Base-by-base conservation (phyloP, 2,329 filamentous ascomycete genomes). In the Huntiella decipiens region DNA sequence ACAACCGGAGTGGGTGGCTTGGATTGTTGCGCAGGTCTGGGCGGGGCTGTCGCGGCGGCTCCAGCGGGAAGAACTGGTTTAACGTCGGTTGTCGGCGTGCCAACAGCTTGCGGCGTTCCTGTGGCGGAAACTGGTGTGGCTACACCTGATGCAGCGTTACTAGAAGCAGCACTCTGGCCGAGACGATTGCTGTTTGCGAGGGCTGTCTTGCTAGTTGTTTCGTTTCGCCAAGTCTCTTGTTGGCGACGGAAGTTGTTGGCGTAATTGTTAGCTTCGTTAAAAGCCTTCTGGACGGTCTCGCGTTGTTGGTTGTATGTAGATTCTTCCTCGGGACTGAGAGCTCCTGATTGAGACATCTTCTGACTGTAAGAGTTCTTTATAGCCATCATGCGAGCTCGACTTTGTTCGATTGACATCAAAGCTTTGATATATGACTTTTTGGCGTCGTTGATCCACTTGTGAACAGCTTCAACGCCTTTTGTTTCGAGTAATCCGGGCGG, bases 371-470 rank as follows among this genome's bases (percentile, higher is more conserved):
- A 51, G 39, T 58, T 58, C 8, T 73, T 68, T 44, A 71, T 57
- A 43, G 57, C 56, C 2, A 56, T 56, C 3, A 71, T 54, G 40
- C 62, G 60, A n/a, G 51, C 54, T 8, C 65, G 63, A 3, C 61
- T 59, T 7, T 52, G 58, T 34, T 74, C 70, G 61, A 74, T 72
- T 2, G 63, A 61, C 51, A 66, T 57, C 4, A 75, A 55, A 0
- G 66, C 69, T 35, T 65, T 59, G 0, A 61, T 59, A 48, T 74
- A 72, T 45, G 62, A 63, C 0, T 61, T 57, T 52, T 65, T 70
- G 31, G 65, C 58, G 1, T 71, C 65, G 5, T 64, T 59, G 2
- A 66, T 54, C 67, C 67, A 73, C 51, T 69, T 68, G 0, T 55
- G 51, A 1, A 61, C 60, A 4, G 63, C 60, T n/a, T 68, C 63